Base-by-base conservation (phyloP, 1,284 basidiomycete genomes). In the Naganishia albida region DNA sequence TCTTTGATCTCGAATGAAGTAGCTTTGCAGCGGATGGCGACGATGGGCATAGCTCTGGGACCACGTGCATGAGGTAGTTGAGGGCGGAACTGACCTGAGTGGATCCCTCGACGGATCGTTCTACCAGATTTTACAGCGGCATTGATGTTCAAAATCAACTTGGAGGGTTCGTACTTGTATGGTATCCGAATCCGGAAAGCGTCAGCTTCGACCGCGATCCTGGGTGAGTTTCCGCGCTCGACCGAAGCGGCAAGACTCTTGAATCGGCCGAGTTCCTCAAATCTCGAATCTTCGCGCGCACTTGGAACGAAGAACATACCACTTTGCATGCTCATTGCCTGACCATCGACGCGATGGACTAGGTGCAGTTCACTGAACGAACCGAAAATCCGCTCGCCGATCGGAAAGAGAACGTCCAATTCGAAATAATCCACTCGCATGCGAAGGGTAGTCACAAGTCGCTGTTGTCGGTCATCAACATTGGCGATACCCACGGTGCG, bases 1-100 rank as follows among this genome's bases (percentile, higher is more conserved):
- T 99, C 95, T 26, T 87, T 85, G n/a, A 87, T 88, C 77, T 98
- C 93, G 6, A 93, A 75, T 71, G 84, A 85, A 49, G 91, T 69
- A 53, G 81, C 81, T 26, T 85, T 81, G 46, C 94, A 79, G 39
- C 79, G 82, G 60, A 97, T 75, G 2, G 80, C 80, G 48, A 96
- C 73, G 51, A 82, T 81, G 0, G 93, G 93, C 2, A 92, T 77
- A 0, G 74, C 70, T 77, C 92, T 94, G 0, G 91, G 85, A 1
- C 79, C 82, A 75, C 93, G 91, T 0, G 86, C 81, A 42, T 81
- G 81, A 0, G 92, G 91, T 13, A 83, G 81, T 55, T 71, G 68
- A 8, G 70, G 69, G 1, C 57, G 48, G 65, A 78, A 76, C 7
- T 66, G 51, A 2, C 65, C 59, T 23, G 68, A 67, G 12, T 68